phyloP scores from a whole-genome alignment of 805 yeast genomes.

The Candida parachauliodes region DNA sequence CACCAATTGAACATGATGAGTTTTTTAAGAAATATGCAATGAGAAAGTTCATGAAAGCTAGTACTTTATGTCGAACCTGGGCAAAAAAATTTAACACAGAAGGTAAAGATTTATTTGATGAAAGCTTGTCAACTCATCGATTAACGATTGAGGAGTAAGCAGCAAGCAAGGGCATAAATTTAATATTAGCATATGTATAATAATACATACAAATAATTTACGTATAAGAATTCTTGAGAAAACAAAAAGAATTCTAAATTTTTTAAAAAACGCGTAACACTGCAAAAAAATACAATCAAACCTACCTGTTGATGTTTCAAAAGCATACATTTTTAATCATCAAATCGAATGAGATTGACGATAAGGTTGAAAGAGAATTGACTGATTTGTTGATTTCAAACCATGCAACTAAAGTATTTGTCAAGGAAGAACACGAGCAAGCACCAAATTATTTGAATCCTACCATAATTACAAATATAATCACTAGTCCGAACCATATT shows the following conservation, averaged over 20 bases:
- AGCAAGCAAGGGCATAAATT: too few species aligned
- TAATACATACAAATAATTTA: too few species aligned
- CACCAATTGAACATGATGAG: slow-evolving; percentile 86
- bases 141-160: slow-evolving; percentile 13
- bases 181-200: neutral
- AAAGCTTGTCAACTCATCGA: slow-evolving; percentile 17
- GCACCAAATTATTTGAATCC: slow-evolving; percentile 8
- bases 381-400: slow-evolving; percentile 15
- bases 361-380: slow-evolving; percentile 12
- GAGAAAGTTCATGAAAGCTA: slow-evolving; percentile 82
- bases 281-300: too few species aligned
- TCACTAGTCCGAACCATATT: slow-evolving; percentile 39
- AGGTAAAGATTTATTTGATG: slow-evolving; percentile 38
- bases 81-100: slow-evolving; percentile 58
- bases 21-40: slow-evolving; percentile 92
- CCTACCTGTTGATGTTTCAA: too few species aligned
- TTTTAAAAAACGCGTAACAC: too few species aligned
- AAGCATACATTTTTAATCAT: slow-evolving; percentile 17
- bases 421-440: slow-evolving; percentile 12
- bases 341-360: slow-evolving; percentile 14
- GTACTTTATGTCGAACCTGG: slow-evolving; percentile 78
- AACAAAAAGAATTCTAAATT: too few species aligned
- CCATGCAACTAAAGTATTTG: slow-evolving; percentile 20
- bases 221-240: too few species aligned
- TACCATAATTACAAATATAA: slow-evolving; percentile 40